Conservation (phyloP, 139 green algal species). For the Chlorella sp. region DNA sequence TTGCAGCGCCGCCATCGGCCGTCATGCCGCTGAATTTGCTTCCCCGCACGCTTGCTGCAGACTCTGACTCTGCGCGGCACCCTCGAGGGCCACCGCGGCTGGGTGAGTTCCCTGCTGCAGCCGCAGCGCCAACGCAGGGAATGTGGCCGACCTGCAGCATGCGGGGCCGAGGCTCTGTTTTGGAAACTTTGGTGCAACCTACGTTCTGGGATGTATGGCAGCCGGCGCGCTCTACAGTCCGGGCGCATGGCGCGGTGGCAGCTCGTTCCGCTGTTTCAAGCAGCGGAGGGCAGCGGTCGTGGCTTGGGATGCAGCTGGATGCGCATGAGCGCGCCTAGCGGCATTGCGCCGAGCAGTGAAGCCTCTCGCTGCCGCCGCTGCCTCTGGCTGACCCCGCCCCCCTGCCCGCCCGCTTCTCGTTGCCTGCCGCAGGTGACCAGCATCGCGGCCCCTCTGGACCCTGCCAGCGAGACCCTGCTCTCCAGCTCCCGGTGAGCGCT, state of each 20-base stretch:
- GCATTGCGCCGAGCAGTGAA: no score
- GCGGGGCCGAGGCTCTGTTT: background rate
- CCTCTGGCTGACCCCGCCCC: background rate
- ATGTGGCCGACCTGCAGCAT: background rate
- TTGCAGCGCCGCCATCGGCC: background rate
- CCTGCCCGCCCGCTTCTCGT: background rate
- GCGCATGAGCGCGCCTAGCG: no score
- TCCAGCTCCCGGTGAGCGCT: slow-evolving; percentile 84
- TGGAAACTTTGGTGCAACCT: no score
- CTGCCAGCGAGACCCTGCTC: slow-evolving; percentile 91
- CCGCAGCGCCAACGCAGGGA: background rate
- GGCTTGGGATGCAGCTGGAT: background rate
- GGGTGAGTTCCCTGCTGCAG: background rate
- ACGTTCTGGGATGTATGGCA: no score
- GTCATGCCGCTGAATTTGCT: background rate
- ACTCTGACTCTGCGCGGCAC: slow-evolving; percentile 80
- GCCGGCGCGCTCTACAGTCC: no score
- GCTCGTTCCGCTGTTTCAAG: background rate
- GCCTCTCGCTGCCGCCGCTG: background rate
- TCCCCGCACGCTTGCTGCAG: slow-evolving; percentile 70
- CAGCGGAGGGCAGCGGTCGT: background rate
- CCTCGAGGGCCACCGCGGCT: slow-evolving; percentile 54
- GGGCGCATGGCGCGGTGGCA: no score
- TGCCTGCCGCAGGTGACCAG: slow-evolving; percentile 80
- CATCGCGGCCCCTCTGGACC: slow-evolving; percentile 96